Conservation (phyloP, 345 rosid species). For the Lepidium africanum region DNA sequence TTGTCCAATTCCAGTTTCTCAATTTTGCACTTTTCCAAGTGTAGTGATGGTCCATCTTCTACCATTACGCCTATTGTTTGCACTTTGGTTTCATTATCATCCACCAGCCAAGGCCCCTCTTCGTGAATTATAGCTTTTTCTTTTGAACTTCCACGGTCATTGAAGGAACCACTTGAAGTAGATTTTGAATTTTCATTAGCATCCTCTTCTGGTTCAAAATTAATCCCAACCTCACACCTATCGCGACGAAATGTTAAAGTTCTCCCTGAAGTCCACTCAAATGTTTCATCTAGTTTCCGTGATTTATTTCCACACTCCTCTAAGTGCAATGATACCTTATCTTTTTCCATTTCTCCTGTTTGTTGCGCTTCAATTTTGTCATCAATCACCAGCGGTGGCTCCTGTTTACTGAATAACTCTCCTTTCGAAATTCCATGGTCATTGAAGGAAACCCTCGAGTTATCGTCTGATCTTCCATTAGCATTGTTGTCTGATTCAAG, state of each 20-base stretch:
- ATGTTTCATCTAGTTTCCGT: constrained; percentile 5
- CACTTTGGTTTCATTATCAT: background rate
- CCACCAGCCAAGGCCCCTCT: background rate
- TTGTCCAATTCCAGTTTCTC: background rate
- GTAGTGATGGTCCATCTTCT: background rate
- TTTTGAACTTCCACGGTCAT: background rate
- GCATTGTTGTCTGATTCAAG: background rate
- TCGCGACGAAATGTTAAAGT: constrained; percentile 10
- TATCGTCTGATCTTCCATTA: constrained; percentile 2
- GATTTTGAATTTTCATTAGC: constrained; percentile 6
- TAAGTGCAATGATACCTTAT: background rate
- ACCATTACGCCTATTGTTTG: background rate
- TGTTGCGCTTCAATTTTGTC: background rate
- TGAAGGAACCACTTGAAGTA: background rate
- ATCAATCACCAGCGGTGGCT: background rate
- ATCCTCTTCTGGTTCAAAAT: background rate
- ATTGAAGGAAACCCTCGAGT: constrained; percentile 3
- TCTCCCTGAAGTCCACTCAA: constrained; percentile 15
- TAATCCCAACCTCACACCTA: constrained; percentile 2
- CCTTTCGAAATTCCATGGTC: background rate
- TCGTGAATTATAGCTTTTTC: background rate
- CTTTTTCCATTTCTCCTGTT: background rate
- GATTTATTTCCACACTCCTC: background rate
- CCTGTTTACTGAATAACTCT: background rate
- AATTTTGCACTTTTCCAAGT: background rate